Conservation (phyloP, 1,139 yeast species). For the Suhomyces guaymorum region DNA sequence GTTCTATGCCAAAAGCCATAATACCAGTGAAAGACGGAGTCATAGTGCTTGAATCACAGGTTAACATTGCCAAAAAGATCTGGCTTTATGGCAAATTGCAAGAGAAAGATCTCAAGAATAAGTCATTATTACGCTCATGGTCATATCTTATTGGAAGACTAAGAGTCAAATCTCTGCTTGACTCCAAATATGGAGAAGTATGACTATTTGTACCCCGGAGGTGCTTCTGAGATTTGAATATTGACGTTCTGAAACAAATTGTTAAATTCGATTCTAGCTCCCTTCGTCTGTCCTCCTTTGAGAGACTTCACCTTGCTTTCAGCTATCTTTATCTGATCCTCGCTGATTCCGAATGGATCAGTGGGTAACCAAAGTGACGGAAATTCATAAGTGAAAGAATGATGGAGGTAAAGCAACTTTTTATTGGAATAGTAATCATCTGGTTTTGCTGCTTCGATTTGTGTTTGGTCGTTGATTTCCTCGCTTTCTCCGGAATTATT, state of each 20-base stretch:
- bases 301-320: conserved; percentile 14
- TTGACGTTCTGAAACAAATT: conserved; percentile 18
- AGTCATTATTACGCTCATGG: conserved; percentile 24
- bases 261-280: conserved; percentile 27
- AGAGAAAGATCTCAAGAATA: conserved; percentile 13
- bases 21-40: conserved; percentile 36
- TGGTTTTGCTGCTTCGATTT: conserved; percentile 1
- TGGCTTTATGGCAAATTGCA: conserved; percentile 32
- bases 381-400: conserved; percentile 17
- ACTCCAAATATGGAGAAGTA: conserved; percentile 15
- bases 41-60: conserved; percentile 24
- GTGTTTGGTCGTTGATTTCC: neutral
- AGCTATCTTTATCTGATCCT: conserved; percentile 10
- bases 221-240: conserved; percentile 32
- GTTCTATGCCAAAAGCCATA: conserved; percentile 28
- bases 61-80: conserved; percentile 22
- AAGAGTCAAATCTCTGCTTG: conserved; percentile 26
- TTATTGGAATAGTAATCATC: conserved; percentile 15
- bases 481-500: conserved; percentile 1
- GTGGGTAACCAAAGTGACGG: conserved; percentile 21
- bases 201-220: conserved; percentile 36
- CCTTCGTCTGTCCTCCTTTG: conserved; percentile 29
- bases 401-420: conserved; percentile 17
- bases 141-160: conserved; percentile 21
- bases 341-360: conserved; percentile 20